Conservation (phyloP, 2,329 filamentous ascomycete species). For the Verticillium klebahnii region DNA sequence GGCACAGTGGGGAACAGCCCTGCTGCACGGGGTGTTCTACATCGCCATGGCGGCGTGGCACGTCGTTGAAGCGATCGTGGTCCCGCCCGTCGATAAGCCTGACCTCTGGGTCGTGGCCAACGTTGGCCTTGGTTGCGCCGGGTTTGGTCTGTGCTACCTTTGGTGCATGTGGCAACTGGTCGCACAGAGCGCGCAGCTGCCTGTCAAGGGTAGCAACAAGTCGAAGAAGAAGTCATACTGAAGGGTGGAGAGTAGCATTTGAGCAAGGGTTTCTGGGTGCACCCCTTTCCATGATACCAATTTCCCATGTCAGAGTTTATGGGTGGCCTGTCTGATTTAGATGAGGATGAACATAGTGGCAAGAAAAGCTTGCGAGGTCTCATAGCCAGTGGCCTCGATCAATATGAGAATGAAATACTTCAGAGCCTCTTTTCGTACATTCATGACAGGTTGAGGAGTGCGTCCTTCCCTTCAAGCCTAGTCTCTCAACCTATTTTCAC, state of each 20-base stretch:
- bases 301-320: not conserved
- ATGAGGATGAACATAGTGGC: not conserved
- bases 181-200: constrained; percentile 52
- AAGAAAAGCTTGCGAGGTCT: not conserved
- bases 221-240: constrained; percentile 1
- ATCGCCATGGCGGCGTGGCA: constrained; percentile 78
- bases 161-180: constrained; percentile 79
- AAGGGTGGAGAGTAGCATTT: not conserved
- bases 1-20: constrained; percentile 53
- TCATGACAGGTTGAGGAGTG: too few relatives aligned
- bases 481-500: too few relatives aligned
- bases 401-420: not conserved
- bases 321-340: not conserved
- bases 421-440: too few relatives aligned
- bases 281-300: not conserved
- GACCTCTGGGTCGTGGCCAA: constrained; percentile 95
- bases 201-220: constrained; percentile 6
- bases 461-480: too few relatives aligned
- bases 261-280: not conserved
- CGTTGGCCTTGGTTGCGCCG: constrained; percentile 77
- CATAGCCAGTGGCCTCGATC: not conserved
- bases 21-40: constrained; percentile 76
- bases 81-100: constrained; percentile 71
- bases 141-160: constrained; percentile 81
- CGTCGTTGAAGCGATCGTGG: constrained; percentile 62